Base-by-base conservation (phyloP, 164 flowering plant genomes). In the Buxus sempervirens region DNA sequence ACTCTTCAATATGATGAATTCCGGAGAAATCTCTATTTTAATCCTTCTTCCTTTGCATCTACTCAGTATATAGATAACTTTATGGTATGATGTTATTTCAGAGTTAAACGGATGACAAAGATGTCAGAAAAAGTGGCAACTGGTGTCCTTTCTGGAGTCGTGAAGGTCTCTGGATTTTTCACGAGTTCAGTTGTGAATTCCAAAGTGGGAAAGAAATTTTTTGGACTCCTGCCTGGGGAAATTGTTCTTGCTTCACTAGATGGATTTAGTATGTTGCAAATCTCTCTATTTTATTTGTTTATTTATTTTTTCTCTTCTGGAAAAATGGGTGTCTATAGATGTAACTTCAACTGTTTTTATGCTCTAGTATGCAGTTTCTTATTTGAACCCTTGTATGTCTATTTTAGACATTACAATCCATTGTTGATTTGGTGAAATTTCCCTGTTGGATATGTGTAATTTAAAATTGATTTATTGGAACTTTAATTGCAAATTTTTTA, bases 181-280 rank as follows among this genome's bases (percentile, higher is more conserved):
- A 82, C 95, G 10, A 80, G 95, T 55, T 75, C 94, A 12, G 64
- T 92, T 57, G 93, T 77, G 41, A 95, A 95, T 73, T 89, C 98
- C 9, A 82, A 72, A 74, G 82, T 69, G 0, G 99, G 99, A 21
- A 85, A 92, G 87, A 92, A 86, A 65, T 85, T 92, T 68, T 88
- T 90, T 74, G 65, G 90, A 70, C 85, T 88, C 60, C 67, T 92
- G 49, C 99, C 98, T 8, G 99, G 98, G 25, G 98, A 95, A 71
- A 83, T 95, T 22, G 78, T 89, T 20, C 87, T 90, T 57, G 99
- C 99, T 48, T 87, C 97, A 1, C 73, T 90, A 66, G 99, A 95
- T 78, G 98, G 96, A 71, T 92, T 92, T 61, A 80, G 98, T 95
- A 88, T 38, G 96, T 83, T 25, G 13, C 5, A 10, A 10, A 45